Evolutionary conservation across 2,329 filamentous ascomycete species (phyloP), one percentile per base, ranked within the genome.

Genomic region (Sporothrix humicola): DNA sequence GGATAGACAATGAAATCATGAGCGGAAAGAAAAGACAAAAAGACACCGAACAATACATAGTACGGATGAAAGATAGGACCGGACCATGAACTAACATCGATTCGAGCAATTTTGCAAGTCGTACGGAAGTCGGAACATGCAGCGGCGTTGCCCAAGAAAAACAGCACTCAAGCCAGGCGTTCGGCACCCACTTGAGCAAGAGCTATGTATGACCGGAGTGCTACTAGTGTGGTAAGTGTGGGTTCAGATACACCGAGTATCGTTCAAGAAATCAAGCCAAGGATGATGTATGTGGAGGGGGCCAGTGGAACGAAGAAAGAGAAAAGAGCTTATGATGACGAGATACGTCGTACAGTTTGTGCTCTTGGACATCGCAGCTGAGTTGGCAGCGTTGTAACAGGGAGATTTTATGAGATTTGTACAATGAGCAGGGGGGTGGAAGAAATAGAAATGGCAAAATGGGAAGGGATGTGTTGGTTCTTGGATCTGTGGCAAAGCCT

Each of bases 181-280:
- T 50, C 42, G 48, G 58, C 66, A 59, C 12, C 48, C 42, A 68
- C 72, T 73, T 54, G 61, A 73, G 56, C 37, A 63, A 71, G 15
- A n/a, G 63, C 63, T 68, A 68, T 52, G 50, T 4, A 9, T 50
- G 59, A 2, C 31, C 31, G 31, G 23, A 26, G 23, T 26, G 23
- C 23, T 37, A 37, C 31, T 37, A 37, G 31, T 37, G 20, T 73
- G 46, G 65, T 63, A 13, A 68, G 58, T 46, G 72, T 69, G 72
- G 68, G 20, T 71, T 66, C 48, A 58, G 54, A 59, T 68, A 71
- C 59, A 73, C 68, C 68, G 72, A 73, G 23, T 42, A 17, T 69
- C 37, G 37, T 70, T 70, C 31, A 42, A 70, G 31, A 48, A 37
- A 46, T 44, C 13, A 52, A 52, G 15, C 31, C 56, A 69, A 44